phyloP scores from a whole-genome alignment of 1,284 basidiomycete species.

The Dichomitus squalens region DNA sequence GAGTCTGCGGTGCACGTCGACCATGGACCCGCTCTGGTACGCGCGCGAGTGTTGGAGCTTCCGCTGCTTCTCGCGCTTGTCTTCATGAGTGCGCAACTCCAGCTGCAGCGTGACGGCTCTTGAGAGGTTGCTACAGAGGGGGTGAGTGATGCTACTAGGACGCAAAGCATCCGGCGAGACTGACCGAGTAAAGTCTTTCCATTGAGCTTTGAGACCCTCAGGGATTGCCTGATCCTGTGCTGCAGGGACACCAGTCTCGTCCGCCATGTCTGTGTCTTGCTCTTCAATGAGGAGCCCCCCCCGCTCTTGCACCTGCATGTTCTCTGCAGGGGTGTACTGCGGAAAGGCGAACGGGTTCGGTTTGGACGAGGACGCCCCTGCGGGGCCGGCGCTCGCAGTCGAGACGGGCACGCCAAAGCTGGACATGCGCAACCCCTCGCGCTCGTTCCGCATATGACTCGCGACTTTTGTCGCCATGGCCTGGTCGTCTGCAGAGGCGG shows the following conservation, averaged over 20 bases:
- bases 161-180: not conserved
- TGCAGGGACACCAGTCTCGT: not conserved
- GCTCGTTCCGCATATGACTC: slow-evolving; percentile 3
- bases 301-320: slow-evolving; percentile 8
- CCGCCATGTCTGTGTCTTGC: slow-evolving; percentile 2
- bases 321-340: slow-evolving; percentile 10
- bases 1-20: slow-evolving; percentile 8
- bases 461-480: not conserved
- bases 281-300: not conserved
- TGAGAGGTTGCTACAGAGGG: slow-evolving; percentile 9
- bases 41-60: slow-evolving; percentile 8
- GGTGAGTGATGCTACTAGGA: not conserved
- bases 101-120: slow-evolving; percentile 13
- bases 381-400: slow-evolving; percentile 4
- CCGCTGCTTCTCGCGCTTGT: slow-evolving; percentile 7
- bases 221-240: not conserved
- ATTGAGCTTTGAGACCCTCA: not conserved
- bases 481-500: slow-evolving; percentile 4
- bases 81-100: slow-evolving; percentile 2
- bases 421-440: slow-evolving; percentile 2
- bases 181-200: slow-evolving; percentile 20
- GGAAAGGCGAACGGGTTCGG: slow-evolving; percentile 18
- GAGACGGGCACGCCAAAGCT: slow-evolving; percentile 14
- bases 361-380: not conserved
- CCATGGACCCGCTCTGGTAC: slow-evolving; percentile 13